These are phyloP conservation scores for Trametes hirsuta DNA, from an alignment of 1,284 basidiomycete species.

Conservation along the genomic window DNA sequence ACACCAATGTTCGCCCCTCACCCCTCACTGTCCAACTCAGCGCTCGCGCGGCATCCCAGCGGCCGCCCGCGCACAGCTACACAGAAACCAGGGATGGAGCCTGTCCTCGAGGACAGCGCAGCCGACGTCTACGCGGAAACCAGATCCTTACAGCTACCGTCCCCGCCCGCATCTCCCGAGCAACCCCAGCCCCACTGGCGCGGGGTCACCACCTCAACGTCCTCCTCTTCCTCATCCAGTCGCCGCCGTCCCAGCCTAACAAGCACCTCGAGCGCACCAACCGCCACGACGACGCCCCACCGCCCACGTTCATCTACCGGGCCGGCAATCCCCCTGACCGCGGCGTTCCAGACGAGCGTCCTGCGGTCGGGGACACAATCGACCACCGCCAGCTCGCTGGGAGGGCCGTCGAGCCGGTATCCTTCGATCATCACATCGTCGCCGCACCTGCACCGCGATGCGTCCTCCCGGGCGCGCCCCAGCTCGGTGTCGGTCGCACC, in stretches of 20 bases:
- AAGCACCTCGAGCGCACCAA: constrained; percentile 23
- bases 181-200: constrained; percentile 15
- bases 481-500: constrained; percentile 21
- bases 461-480: constrained; percentile 17
- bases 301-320: constrained; percentile 31
- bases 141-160: constrained; percentile 34
- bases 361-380: constrained; percentile 26
- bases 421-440: constrained; percentile 21
- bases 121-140: constrained; percentile 20
- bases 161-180: constrained; percentile 35
- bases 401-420: constrained; percentile 15
- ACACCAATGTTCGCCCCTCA: constrained; percentile 4
- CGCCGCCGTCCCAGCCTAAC: constrained; percentile 29
- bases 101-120: constrained; percentile 27
- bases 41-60: constrained; percentile 1
- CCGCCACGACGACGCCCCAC: constrained; percentile 21
- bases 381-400: constrained; percentile 3
- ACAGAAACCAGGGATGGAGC: constrained; percentile 28
- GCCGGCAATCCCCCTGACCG: constrained; percentile 29
- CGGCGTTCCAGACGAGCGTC: constrained; percentile 31
- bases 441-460: not conserved
- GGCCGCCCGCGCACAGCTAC: constrained; percentile 15
- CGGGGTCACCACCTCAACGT: not conserved
- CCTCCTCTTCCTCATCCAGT: constrained; percentile 8
- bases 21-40: not conserved